A percentile compares a stretch with the other conserved stretches of the same genome.
These are phyloP conservation scores for Dinochytrium kinnereticum DNA, from an alignment of 371 early-diverging fungal genomes.

Conservation along the genomic window DNA sequence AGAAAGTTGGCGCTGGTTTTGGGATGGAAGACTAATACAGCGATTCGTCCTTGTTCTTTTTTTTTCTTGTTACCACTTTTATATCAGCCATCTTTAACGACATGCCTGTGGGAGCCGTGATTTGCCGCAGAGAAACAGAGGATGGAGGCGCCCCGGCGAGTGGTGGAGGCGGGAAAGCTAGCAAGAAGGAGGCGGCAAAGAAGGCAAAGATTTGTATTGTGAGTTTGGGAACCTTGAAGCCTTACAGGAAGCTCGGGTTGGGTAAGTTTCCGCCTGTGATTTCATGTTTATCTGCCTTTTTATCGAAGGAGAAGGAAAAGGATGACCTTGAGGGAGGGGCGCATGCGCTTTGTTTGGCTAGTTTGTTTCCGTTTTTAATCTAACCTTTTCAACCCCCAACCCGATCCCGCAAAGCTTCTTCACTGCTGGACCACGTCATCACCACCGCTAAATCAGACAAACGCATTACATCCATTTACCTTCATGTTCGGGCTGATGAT, in stretches of 20 bases:
- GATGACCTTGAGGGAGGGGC: no score
- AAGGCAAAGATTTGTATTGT: slow-evolving; percentile 68
- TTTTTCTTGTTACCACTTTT: no score
- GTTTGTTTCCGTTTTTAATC: no score
- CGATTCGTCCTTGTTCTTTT: no score
- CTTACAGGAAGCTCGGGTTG: slow-evolving; percentile 80
- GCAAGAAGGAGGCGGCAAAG: slow-evolving; percentile 2
- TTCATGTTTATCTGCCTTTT: neutral
- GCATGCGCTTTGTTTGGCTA: no score
- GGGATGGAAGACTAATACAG: no score
- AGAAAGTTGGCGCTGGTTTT: no score
- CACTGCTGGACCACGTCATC: slow-evolving; percentile 18
- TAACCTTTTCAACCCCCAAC: no score
- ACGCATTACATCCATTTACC: neutral
- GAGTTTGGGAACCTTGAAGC: slow-evolving; percentile 84
- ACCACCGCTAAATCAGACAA: neutral
- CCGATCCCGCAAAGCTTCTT: no score
- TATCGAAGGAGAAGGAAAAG: no score
- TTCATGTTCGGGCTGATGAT: neutral
- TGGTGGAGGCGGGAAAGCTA: neutral
- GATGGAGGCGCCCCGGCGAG: neutral
- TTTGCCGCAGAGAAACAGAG: slow-evolving; percentile 70
- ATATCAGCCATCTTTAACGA: slow-evolving; percentile 82
- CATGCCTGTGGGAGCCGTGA: slow-evolving; percentile 83
- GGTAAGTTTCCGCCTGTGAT: slow-evolving; percentile 52